phyloP scores from a whole-genome alignment of 129 eudicot species.

The Sambucus nigra region DNA sequence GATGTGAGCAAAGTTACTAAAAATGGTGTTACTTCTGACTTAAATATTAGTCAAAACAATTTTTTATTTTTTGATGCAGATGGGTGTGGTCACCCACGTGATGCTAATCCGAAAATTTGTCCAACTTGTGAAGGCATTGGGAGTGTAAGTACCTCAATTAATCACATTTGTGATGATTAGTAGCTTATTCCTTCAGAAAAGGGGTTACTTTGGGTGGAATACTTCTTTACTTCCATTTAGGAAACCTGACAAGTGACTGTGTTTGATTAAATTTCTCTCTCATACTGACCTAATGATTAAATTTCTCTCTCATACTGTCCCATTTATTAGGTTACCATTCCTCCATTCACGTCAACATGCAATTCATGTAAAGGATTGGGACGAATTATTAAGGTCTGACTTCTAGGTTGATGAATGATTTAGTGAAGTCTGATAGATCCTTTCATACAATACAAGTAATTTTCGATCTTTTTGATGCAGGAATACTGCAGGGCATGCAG shows the following conservation, averaged over 20 bases:
- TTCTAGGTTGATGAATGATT: slow-evolving; percentile 12
- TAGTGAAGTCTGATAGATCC: not conserved
- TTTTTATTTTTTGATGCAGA: slow-evolving; percentile 37
- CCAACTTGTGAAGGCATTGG: slow-evolving; percentile 74
- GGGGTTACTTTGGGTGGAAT: no score
- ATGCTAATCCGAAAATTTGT: slow-evolving; percentile 60
- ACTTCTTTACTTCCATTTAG: slow-evolving; percentile 2
- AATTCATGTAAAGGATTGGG: slow-evolving; percentile 74
- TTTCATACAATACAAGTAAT: not conserved
- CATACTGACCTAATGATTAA: no score
- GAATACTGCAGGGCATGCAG: slow-evolving; percentile 58
- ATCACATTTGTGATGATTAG: slow-evolving; percentile 1
- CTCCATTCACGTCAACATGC: slow-evolving; percentile 80
- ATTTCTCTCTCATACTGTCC: slow-evolving; percentile 1
- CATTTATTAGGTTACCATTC: slow-evolving; percentile 60
- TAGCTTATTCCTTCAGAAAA: not conserved
- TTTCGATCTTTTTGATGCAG: slow-evolving; percentile 29
- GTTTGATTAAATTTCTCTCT: not conserved
- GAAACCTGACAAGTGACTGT: no score
- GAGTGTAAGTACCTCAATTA: slow-evolving; percentile 36
- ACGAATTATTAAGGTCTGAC: slow-evolving; percentile 53
- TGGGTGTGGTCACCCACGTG: slow-evolving; percentile 73
- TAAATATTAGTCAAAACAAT: no score
- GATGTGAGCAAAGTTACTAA: no score
- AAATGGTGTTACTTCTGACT: no score